Base-by-base conservation (phyloP, 208 protist genomes). In the Wallacemonas sp. region DNA sequence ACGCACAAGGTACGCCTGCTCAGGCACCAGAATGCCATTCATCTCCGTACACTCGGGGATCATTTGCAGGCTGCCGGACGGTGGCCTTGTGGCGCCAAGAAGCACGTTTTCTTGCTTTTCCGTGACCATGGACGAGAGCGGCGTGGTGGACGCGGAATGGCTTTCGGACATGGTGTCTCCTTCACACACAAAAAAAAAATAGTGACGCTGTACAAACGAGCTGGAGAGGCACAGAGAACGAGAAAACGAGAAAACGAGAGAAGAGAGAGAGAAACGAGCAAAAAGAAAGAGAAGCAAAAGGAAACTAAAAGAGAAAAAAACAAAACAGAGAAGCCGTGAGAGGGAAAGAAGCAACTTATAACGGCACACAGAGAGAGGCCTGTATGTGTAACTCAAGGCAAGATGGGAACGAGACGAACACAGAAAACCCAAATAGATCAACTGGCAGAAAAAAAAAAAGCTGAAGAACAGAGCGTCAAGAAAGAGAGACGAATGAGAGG, bases 1-100 rank as follows among this genome's bases (percentile, higher is more conserved):
- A 5, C 31, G 42, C 10, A 49, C 57, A 16, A 76, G 28, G 11
- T 63, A 50, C 12, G 46, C 31, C 39, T 74, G 55, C 38, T 74
- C 46, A 1, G 33, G 20, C 20, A 54, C 65, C 25, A 79, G 29
- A 5, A 55, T 7, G 14, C 55, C 23, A 8, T 31, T 52, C 62
- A 54, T 48, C 42, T 54, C 32, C 4, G 14, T 28, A 12, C 46
- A 67, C 22, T 41, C 45, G 12, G 42, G 31, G 16, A 55, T 16
- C 7, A 23, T 8, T 20, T 41, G 52, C 7, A 59, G 32, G 52
- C 52, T 59, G 18, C 52, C 52, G 10, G 52, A 42, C 26, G 52
- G 52, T 25, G 52, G 52, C 3, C 52, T 25, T 12, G 52, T 59
- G 14, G 52, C 52, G 11, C 10, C 20, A 25, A 59, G 52, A 23